These are phyloP conservation scores for Meripilus lineatus DNA, from an alignment of 1,284 basidiomycete genomes.

Conservation along the genomic window DNA sequence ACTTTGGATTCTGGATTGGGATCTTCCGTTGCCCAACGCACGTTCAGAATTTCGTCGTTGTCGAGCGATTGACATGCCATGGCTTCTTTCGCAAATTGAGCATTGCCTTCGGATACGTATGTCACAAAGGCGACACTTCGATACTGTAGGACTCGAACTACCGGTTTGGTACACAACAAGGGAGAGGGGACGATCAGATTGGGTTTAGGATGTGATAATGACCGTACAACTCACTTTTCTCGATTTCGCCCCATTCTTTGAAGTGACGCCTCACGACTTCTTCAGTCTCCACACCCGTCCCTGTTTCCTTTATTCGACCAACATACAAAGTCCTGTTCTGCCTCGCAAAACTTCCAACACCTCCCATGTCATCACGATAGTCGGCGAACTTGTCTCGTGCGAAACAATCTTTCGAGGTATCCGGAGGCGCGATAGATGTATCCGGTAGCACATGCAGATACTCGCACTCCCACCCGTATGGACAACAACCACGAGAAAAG, in stretches of 20 bases:
- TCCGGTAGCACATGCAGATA: slow-evolving; percentile 89
- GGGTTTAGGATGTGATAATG: neutral
- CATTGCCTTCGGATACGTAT: slow-evolving; percentile 81
- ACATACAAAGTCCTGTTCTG: slow-evolving; percentile 96
- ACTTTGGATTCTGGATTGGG: slow-evolving; percentile 88
- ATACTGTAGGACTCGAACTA: slow-evolving; percentile 89
- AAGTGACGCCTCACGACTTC: slow-evolving; percentile 90
- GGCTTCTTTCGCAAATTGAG: slow-evolving; percentile 97
- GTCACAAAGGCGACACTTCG: slow-evolving; percentile 97
- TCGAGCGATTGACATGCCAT: slow-evolving; percentile 99
- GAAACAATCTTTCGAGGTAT: slow-evolving; percentile 95
- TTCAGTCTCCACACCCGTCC: slow-evolving; percentile 83
- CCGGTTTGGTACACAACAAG: slow-evolving; percentile 8
- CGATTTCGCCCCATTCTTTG: slow-evolving; percentile 96
- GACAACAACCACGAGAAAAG: slow-evolving; percentile 95
- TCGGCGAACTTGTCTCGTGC: slow-evolving; percentile 96
- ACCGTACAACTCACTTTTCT: slow-evolving; percentile 63
- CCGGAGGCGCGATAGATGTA: slow-evolving; percentile 65
- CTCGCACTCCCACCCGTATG: slow-evolving; percentile 96
- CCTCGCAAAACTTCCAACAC: slow-evolving; percentile 92
- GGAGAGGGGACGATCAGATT: slow-evolving; percentile 4
- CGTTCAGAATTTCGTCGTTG: slow-evolving; percentile 96
- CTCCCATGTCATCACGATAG: slow-evolving; percentile 99
- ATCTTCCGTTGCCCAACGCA: slow-evolving; percentile 96
- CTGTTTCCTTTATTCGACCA: slow-evolving; percentile 90